These are phyloP conservation scores for Emiliania huxleyi DNA, from an alignment of 78 protist species.

Conservation along the genomic window DNA sequence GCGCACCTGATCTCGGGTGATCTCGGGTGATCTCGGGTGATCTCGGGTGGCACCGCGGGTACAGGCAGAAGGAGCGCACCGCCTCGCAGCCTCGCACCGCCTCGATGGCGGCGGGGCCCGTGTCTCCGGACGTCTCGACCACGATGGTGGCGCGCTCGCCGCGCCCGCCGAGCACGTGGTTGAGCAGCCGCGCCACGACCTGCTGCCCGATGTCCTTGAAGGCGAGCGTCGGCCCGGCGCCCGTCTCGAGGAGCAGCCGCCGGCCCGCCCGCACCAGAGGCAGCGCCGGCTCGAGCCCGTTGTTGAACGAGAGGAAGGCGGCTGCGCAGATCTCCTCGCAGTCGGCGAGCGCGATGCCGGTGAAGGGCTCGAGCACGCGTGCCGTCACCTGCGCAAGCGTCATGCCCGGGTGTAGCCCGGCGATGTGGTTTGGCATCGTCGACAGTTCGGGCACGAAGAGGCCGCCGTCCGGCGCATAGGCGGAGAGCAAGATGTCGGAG, in stretches of 20 bases:
- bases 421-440: too few species aligned
- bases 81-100: not conserved
- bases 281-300: not conserved
- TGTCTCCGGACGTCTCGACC: constrained; percentile 54
- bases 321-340: not conserved
- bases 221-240: constrained; percentile 48
- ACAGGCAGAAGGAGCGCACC: constrained; percentile 25
- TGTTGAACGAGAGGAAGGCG: not conserved
- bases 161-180: not conserved
- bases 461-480: not conserved
- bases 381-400: not conserved
- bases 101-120: constrained; percentile 55
- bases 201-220: constrained; percentile 53
- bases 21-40: too few species aligned
- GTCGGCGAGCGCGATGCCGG: not conserved
- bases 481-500: not conserved
- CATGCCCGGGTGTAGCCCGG: not conserved
- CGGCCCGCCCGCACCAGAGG: not conserved
- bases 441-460: not conserved
- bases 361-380: not conserved
- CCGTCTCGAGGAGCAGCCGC: not conserved
- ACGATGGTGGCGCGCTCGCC: constrained; percentile 15
- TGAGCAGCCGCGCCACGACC: constrained; percentile 40
- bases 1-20: too few species aligned
- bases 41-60: too few species aligned